Evolutionary conservation across 2,329 filamentous ascomycete genomes (phyloP), one percentile per base, ranked within the genome.

Genomic region (Verticillium nonalfalfae): DNA sequence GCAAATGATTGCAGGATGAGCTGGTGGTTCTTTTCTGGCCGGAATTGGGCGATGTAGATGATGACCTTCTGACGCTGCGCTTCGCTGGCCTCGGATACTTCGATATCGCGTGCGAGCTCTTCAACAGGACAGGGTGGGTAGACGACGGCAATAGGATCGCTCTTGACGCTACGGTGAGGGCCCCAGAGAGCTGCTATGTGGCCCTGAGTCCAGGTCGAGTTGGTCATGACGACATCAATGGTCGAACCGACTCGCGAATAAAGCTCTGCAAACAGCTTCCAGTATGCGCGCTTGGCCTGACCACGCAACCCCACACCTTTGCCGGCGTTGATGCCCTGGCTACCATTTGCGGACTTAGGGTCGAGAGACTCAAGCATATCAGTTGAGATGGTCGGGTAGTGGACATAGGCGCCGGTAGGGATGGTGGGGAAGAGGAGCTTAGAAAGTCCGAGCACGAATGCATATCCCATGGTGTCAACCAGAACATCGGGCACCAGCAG

Each of bases 381-480:
- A 58, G 93, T 99, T 3, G 93, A 97, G 60, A 99, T 99, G 61
- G 94, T 98, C 1, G 95, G 95, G 72, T 98, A 99, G 77, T 99
- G 95, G 1, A 98, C 93, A 72, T 99, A 99, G 59, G 95, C 93
- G 56, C 86, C 93, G 0, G 93, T 97, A 0, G 94, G 91, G 1
- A 97, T 84, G 39, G 78, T 75, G 0, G 85, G 89, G 71, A 98
- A 98, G 31, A 98, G 80, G 65, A 90, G 83, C 71, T 93, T 95
- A 74, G 83, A 90, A 3, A 97, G 81, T 9, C 91, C 92, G 11
- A 97, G 84, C 0, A 90, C 85, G 72, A 98, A 99, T 33, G 94
- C 93, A 71, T 97, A 99, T 64, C 95, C 95, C 93, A 99, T 97
- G 1, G 95, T 99, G 72, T 99, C 95, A 68, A 99, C 82, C 73